Conservation (phyloP, 495 filamentous ascomycete genomes). For the Daldinia caldariorum region DNA sequence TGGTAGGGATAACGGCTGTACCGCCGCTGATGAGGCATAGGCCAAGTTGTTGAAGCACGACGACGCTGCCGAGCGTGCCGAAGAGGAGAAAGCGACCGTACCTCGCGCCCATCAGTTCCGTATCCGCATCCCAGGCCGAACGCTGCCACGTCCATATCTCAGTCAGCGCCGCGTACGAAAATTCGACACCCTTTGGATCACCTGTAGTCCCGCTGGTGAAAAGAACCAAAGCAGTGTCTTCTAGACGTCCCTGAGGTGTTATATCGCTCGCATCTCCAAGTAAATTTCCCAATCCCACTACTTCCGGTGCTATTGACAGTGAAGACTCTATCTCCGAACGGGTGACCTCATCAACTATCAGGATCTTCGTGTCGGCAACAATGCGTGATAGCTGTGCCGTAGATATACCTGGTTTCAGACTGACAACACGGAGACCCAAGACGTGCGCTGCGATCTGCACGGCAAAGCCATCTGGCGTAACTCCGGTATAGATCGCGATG, state of each 20-base stretch:
- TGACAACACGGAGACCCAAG: constrained; percentile 15
- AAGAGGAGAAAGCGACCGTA: constrained; percentile 21
- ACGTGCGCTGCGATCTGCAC: constrained; percentile 24
- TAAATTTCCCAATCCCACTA: constrained; percentile 5
- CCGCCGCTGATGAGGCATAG: constrained; percentile 20
- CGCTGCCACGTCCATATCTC: constrained; percentile 17
- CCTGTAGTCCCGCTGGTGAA: constrained; percentile 25
- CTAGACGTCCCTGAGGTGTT: background rate
- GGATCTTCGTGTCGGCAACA: background rate
- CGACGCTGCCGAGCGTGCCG: constrained; percentile 16
- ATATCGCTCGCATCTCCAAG: background rate
- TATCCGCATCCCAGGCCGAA: constrained; percentile 4
- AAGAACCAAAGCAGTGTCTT: constrained; percentile 23
- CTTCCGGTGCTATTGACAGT: background rate
- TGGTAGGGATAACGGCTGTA: constrained; percentile 17
- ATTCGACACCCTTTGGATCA: constrained; percentile 24
- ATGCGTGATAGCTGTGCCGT: background rate
- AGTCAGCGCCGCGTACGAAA: constrained; percentile 11
- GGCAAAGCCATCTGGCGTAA: constrained; percentile 20
- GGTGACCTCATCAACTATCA: constrained; percentile 11
- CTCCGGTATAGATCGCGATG: constrained; percentile 19
- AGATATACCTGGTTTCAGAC: constrained; percentile 16
- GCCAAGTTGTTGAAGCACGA: constrained; percentile 17
- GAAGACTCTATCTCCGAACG: constrained; percentile 9
- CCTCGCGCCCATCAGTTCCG: constrained; percentile 5